These are phyloP conservation scores for Schwanniomyces occidentalis DNA, from an alignment of 805 yeast genomes.

Conservation along the genomic window DNA sequence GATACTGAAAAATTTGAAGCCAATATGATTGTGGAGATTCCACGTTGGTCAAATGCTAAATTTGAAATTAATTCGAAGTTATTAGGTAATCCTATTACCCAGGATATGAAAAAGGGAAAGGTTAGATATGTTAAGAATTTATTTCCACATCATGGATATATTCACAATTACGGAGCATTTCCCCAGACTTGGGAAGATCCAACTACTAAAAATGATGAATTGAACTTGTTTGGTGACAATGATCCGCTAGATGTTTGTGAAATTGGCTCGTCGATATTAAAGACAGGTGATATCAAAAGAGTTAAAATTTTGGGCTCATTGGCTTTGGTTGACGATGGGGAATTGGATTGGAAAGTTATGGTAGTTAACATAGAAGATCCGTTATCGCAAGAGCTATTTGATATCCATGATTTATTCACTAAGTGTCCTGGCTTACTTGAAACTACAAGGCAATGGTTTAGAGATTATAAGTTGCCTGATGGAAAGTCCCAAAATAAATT, in stretches of 20 bases:
- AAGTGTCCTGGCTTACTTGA: conserved; percentile 91
- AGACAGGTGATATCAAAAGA: conserved; percentile 75
- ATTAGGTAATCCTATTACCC: conserved; percentile 73
- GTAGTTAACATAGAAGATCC: conserved; percentile 85
- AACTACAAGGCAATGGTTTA: conserved; percentile 97
- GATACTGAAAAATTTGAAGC: conserved; percentile 42
- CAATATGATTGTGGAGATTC: conserved; percentile 47
- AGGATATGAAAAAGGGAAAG: conserved; percentile 74
- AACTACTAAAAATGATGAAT: conserved; percentile 47
- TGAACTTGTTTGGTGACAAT: conserved; percentile 44
- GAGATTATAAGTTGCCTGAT: conserved; percentile 96
- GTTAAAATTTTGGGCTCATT: conserved; percentile 92
- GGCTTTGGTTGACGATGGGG: conserved; percentile 93
- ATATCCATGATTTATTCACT: conserved; percentile 86
- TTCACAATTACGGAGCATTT: conserved; percentile 85
- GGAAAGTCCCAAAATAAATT: conserved; percentile 96
- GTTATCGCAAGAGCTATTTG: conserved; percentile 81
- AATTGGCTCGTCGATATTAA: conserved; percentile 68
- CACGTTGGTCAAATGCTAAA: conserved; percentile 79
- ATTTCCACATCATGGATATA: conserved; percentile 82
- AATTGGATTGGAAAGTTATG: conserved; percentile 89
- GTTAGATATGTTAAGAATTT: conserved; percentile 75
- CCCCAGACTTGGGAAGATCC: conserved; percentile 99
- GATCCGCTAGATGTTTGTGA: conserved; percentile 72
- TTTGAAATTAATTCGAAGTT: conserved; percentile 66